Evolutionary conservation across 441 rosid species (phyloP).

Genomic region (Brassica hybrid): DNA sequence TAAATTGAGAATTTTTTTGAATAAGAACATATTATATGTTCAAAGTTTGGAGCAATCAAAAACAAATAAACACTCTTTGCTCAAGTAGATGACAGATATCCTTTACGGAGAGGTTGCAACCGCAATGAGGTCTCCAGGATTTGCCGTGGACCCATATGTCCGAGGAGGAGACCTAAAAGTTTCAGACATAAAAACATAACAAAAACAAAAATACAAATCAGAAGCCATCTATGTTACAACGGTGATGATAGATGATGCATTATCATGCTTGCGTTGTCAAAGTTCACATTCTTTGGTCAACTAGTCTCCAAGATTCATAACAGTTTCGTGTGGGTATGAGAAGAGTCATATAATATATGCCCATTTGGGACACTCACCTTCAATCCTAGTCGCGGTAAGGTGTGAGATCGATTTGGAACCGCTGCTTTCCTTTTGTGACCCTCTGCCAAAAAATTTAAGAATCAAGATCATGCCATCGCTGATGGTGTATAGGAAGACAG

Average conservation of each 20-base stretch:
- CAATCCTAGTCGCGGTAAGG: constrained; percentile 57
- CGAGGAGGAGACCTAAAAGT: constrained; percentile 8
- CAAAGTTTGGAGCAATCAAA: constrained; percentile 7
- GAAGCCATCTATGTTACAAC: constrained; percentile 3
- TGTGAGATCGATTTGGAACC: constrained; percentile 73
- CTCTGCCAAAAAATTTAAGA: constrained; percentile 48
- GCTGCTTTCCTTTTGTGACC: constrained; percentile 81
- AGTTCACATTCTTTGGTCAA: neutral
- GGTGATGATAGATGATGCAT: constrained; percentile 1
- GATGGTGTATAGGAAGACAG: constrained; percentile 8
- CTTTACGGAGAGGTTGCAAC: neutral
- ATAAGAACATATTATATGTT: neutral
- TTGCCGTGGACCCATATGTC: neutral
- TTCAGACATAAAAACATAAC: neutral
- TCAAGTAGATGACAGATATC: constrained; percentile 13
- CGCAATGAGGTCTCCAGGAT: constrained; percentile 17
- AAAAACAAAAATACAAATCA: neutral
- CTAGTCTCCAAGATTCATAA: neutral
- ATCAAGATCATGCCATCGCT: constrained; percentile 20
- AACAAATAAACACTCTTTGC: neutral
- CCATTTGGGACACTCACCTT: constrained; percentile 25
- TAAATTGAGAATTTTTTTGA: no score
- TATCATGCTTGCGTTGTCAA: neutral
- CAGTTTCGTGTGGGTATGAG: neutral
- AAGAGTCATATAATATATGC: constrained; percentile 6